phyloP scores from a whole-genome alignment of 352 stramenopile species.

The Globisporangium carolinianum region DNA sequence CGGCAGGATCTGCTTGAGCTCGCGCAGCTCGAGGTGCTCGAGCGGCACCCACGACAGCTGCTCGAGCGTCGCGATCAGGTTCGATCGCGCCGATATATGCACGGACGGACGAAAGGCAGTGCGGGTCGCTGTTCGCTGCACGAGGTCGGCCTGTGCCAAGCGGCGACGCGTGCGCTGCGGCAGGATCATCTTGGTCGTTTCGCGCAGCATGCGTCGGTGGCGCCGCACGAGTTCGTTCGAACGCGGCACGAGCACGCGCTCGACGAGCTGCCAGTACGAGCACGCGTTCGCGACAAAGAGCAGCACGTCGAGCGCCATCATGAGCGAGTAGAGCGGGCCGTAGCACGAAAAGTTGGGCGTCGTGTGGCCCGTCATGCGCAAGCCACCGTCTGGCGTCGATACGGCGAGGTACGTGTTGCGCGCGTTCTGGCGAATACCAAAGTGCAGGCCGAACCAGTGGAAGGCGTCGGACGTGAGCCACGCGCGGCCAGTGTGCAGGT shows the following conservation, averaged over 20 bases:
- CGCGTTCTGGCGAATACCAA: constrained; percentile 20
- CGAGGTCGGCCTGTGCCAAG: constrained; percentile 2
- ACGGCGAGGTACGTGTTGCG: constrained; percentile 12
- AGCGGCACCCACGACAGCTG: constrained; percentile 12
- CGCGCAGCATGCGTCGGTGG: constrained; percentile 6
- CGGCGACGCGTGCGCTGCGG: constrained; percentile 2
- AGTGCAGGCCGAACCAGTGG: constrained; percentile 12
- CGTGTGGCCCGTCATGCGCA: constrained; percentile 5
- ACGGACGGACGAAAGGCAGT: constrained; percentile 1
- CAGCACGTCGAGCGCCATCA: constrained; percentile 18
- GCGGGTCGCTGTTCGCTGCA: background rate
- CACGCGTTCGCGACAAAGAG: constrained; percentile 17
- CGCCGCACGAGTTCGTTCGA: constrained; percentile 12
- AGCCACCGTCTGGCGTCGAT: background rate
- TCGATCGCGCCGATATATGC: constrained; percentile 1
- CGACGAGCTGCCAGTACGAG: constrained; percentile 14
- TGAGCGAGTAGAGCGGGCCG: constrained; percentile 20
- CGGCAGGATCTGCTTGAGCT: constrained; percentile 10
- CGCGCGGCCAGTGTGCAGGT: constrained; percentile 13
- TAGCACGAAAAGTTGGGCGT: constrained; percentile 18
- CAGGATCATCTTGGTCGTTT: constrained; percentile 1
- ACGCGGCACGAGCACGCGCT: constrained; percentile 10
- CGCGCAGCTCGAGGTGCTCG: constrained; percentile 8
- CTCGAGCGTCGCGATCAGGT: background rate
- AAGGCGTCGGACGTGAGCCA: constrained; percentile 21